These are phyloP conservation scores for Mollisia scopiformis DNA, from an alignment of 2,329 filamentous ascomycete species.

Conservation along the genomic window DNA sequence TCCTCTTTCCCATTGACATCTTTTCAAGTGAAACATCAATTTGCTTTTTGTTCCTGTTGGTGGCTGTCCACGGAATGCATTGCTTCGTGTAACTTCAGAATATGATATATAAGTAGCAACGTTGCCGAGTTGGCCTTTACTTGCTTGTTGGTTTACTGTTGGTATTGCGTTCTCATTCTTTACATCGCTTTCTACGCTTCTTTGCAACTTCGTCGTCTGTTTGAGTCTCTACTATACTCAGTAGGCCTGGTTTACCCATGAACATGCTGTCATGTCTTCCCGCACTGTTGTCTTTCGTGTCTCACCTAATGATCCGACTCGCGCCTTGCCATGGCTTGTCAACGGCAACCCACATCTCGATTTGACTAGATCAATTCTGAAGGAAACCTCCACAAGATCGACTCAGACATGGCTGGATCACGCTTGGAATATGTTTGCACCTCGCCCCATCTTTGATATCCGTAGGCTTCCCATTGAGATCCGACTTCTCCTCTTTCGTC, in stretches of 20 bases:
- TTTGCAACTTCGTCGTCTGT: too few species aligned
- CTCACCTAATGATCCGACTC: too few species aligned
- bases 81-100: not conserved
- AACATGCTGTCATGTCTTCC: too few species aligned
- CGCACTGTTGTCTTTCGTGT: too few species aligned
- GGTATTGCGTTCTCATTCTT: too few species aligned
- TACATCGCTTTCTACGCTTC: not conserved
- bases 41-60: constrained; percentile 2
- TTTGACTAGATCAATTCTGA: not conserved
- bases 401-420: not conserved
- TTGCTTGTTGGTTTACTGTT: too few species aligned
- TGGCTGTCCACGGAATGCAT: not conserved
- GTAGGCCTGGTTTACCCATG: too few species aligned
- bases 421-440: not conserved
- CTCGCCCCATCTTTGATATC: not conserved
- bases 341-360: too few species aligned
- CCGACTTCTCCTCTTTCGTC: not conserved
- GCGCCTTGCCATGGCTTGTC: too few species aligned
- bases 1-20: not conserved
- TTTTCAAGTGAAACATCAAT: not conserved
- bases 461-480: not conserved
- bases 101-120: not conserved
- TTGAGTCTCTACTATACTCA: too few species aligned
- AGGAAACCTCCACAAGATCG: not conserved
- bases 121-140: too few species aligned